These are phyloP conservation scores for Gardenia jasminoides DNA, from an alignment of 257 asterid species.

Conservation along the genomic window DNA sequence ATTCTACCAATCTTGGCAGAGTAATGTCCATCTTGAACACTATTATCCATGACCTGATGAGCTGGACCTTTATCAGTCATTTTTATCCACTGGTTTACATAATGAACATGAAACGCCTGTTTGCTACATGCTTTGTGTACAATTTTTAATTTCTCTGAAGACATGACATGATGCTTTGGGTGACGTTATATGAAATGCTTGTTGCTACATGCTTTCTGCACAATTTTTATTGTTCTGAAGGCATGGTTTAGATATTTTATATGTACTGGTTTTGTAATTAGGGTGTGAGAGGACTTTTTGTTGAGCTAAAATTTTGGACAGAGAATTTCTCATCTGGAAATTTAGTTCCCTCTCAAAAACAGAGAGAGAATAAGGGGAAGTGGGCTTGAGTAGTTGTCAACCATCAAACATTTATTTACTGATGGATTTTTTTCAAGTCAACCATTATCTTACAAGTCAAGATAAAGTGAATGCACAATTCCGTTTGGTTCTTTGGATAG, in stretches of 20 bases:
- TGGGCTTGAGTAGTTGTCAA: neutral
- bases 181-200: neutral
- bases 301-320: neutral
- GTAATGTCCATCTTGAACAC: neutral
- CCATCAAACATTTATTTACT: neutral
- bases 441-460: neutral
- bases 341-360: neutral
- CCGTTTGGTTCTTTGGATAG: too few species aligned
- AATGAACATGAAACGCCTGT: neutral
- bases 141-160: neutral
- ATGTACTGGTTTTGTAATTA: neutral
- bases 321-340: neutral
- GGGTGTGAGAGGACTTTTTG: neutral
- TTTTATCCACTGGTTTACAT: neutral
- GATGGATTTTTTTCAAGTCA: neutral
- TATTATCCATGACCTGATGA: neutral
- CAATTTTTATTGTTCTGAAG: neutral
- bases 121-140: neutral
- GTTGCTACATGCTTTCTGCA: neutral
- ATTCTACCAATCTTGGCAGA: neutral
- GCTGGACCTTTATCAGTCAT: neutral
- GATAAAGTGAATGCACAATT: neutral
- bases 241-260: neutral
- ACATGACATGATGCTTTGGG: neutral
- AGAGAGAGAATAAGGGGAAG: neutral